Base-by-base conservation (phyloP, 345 rosid genomes). In the Bruguiera parviflora region DNA sequence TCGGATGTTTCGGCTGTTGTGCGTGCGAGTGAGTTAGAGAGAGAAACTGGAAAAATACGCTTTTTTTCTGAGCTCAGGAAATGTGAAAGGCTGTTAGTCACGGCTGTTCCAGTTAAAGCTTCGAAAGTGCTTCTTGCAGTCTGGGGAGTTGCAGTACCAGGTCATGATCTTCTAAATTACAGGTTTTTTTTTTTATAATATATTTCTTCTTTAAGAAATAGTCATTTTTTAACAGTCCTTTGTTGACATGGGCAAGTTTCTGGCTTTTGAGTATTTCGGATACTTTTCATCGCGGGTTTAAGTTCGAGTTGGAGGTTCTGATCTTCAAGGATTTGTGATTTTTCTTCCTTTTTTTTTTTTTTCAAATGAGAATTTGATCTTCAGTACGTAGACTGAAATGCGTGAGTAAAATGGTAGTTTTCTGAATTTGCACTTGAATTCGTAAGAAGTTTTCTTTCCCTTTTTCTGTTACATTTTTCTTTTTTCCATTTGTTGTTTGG, bases 161-260 rank as follows among this genome's bases (percentile, higher is more conserved):
- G 85, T 84, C 76, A 76, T 80, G 82, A 82, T 78, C 82, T 77
- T 73, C 43, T 31, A 22, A 19, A 9, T 53, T 67, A 10, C 11
- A 4, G 29, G 5, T 1, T 22, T 3, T 32, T 16, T 73, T n/a
- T 0, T 46, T 68, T 32, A n/a, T n/a, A n/a, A n/a, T n/a, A n/a
- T n/a, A n/a, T 5, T 68, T 53, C 9, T n/a, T 8, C 46, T 3
- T 29, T 49, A 4, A 31, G 27, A 4, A 8, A 43, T 49, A 21
- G 20, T 1, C 9, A 6, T 64, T 64, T 61, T 63, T 63, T 43
- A 20, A 9, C 43, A 6, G 65, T 11, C 20, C 63, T 8, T 53
- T 29, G 49, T 51, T 58, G 60, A 6, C 8, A 33, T 7, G 37
- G 37, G 7, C 9, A 46, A 29, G 31, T 56, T 77, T 46, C 9